Base-by-base conservation (phyloP, 129 eudicot genomes). In the Helichrysum umbraculigerum region DNA sequence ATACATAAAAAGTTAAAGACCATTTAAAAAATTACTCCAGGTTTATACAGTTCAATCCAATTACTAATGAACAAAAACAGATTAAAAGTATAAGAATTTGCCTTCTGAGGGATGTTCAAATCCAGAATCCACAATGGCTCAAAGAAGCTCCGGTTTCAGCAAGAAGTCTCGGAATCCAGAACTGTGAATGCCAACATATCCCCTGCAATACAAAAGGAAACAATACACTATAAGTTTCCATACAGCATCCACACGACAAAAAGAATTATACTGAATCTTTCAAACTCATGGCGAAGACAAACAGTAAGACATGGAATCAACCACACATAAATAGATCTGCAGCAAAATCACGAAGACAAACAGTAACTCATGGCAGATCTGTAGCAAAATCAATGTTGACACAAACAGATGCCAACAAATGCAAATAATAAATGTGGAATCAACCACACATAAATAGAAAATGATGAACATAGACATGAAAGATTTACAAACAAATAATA, bases 51-150 rank as follows among this genome's bases (percentile, higher is more conserved):
- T 76, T 69, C 60, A 44, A 65, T 21, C 4, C n/a, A 51, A 8
- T 4, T 70, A 28, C 22, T 4, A 28, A 15, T 16, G 44, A 50
- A 33, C 25, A 15, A 30, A 2, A 42, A 7, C 21, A 79, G 29
- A 72, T 8, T 29, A 29, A n/a, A 30, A 32, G 71, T 37, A 60
- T 14, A 71, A 62, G 72, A 74, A 60, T 61, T 85, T 92, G 91
- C 98, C 98, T 92, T 89, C 98, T n/a, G 98, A 92, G 20, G 98
- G 98, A 81, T 92, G 98, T 80, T 92, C 98, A 84, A 92, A 89
- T 54, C 96, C 98, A 6, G 93, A 92, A 75, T 92, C 98, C 25
- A 87, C 91, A 78, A 89, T 92, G 28, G 96, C 96, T 47, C 98
- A 87, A 67, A 92, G 87, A 70, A 92, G 91, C 83, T 92, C 97